Base-by-base conservation (phyloP, 73 alveolate genomes). In the Paramecium tetraurelia region DNA sequence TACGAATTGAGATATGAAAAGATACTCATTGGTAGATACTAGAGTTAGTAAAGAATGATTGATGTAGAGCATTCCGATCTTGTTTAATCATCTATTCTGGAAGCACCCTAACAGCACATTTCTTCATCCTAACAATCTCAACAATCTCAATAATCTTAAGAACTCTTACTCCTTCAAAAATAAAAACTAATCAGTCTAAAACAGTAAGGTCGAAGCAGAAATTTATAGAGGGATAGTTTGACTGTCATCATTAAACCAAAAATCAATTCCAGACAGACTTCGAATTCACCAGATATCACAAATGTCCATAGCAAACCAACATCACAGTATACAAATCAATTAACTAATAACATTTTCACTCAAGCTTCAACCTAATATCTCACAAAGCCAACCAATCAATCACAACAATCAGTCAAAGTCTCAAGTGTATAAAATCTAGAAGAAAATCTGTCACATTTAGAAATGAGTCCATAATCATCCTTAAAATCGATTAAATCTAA, bases 1-100 rank as follows among this genome's bases (percentile, higher is more conserved):
- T 5, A 35, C 11, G 86, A 72, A 72, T 36, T 36, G 59, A 31
- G 86, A 72, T 72, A 72, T 33, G 24, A 31, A 35, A 21, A 33
- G 10, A 72, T 72, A 35, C 59, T 72, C 10, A 72, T 36, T 10
- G 86, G 86, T 8, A 72, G 86, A n/a, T 72, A 72, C 38, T 14
- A 35, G 18, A 29, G 21, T 29, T 72, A 36, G n/a, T 36, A 12
- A 36, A 72, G 59, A 72, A 72, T 72, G 57, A 21, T n/a, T 72
- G 86, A 72, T 72, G 63, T 36, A 2, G 86, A 72, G 20, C 86
- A 72, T 72, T 72, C 40, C 14, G 86, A 63, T 27, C 12, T 63
- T 7, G 46, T 33, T 20, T 63, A 63, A 63, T 63, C 84, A 63
- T 2, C 46, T 11, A 63, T 63, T 63, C 50, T 33, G 27, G 84